Evolutionary conservation across 2,329 filamentous ascomycete genomes (phyloP).

Genomic region (Ophiostoma perfectum): DNA sequence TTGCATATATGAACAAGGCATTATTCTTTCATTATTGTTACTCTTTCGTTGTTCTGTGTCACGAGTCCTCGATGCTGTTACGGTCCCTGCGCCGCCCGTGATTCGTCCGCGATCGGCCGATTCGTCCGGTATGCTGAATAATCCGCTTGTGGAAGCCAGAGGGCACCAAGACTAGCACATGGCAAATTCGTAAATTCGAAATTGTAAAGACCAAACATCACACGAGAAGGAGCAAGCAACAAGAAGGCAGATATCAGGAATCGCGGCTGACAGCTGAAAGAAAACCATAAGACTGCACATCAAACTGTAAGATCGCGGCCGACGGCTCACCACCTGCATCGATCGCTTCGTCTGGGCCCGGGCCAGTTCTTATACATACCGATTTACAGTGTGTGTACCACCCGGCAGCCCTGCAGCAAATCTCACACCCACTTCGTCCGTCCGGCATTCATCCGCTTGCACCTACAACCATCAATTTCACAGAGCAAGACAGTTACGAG

Average conservation of each 20-base stretch:
- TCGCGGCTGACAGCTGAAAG: no score
- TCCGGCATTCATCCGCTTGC: background rate
- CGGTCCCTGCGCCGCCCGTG: background rate
- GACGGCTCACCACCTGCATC: background rate
- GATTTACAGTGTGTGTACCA: background rate
- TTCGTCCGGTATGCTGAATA: background rate
- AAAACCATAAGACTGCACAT: no score
- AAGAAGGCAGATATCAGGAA: no score
- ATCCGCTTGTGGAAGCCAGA: background rate
- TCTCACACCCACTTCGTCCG: background rate
- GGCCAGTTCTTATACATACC: background rate
- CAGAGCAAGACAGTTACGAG: no score
- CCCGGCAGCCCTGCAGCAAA: background rate
- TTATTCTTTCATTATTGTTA: no score
- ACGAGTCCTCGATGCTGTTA: background rate
- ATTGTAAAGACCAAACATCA: background rate
- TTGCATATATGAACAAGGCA: no score
- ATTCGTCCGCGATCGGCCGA: constrained; percentile 11
- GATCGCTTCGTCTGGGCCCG: background rate
- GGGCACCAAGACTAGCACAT: background rate
- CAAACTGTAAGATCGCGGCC: no score
- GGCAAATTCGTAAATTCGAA: background rate
- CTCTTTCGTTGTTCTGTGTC: no score
- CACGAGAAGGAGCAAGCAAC: no score
- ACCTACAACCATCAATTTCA: background rate